These are phyloP conservation scores for Globisporangium iwayamae DNA, from an alignment of 352 stramenopile genomes.

Conservation along the genomic window DNA sequence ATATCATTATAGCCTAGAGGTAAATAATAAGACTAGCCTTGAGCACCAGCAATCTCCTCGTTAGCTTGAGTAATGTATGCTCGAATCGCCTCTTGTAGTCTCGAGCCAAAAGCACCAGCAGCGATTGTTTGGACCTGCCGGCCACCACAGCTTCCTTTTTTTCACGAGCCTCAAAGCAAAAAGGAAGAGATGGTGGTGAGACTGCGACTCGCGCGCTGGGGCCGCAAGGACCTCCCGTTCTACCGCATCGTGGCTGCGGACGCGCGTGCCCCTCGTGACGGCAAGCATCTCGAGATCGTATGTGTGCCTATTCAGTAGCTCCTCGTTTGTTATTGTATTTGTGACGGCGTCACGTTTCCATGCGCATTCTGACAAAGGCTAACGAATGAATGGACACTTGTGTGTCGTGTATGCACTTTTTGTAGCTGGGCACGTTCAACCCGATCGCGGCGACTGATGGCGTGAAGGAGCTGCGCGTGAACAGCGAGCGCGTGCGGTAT, in stretches of 20 bases:
- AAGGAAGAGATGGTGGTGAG: constrained; percentile 78
- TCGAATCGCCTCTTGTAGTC: too few relatives aligned
- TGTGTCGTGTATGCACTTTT: background rate
- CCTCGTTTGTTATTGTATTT: background rate
- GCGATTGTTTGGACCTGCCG: constrained; percentile 2
- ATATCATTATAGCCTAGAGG: too few relatives aligned
- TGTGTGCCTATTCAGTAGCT: constrained; percentile 15
- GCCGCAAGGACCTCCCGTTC: constrained; percentile 85
- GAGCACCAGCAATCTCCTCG: too few relatives aligned
- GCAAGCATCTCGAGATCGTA: constrained; percentile 86
- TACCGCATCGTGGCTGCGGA: constrained; percentile 88
- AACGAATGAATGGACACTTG: too few relatives aligned
- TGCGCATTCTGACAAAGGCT: background rate
- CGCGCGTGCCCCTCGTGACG: constrained; percentile 74
- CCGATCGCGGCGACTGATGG: constrained; percentile 77
- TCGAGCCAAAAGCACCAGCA: background rate
- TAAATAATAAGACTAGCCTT: too few relatives aligned
- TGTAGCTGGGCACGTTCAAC: constrained; percentile 84
- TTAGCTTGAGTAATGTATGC: too few relatives aligned
- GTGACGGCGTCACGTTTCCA: background rate
- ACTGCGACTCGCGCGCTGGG: constrained; percentile 82
- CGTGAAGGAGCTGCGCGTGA: constrained; percentile 86
- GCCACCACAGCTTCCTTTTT: background rate
- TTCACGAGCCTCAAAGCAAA: constrained; percentile 1
- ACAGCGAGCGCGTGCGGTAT: constrained; percentile 84